Conservation (phyloP, 108 stramenopile genomes). For the Cyclotella kingstonii region DNA sequence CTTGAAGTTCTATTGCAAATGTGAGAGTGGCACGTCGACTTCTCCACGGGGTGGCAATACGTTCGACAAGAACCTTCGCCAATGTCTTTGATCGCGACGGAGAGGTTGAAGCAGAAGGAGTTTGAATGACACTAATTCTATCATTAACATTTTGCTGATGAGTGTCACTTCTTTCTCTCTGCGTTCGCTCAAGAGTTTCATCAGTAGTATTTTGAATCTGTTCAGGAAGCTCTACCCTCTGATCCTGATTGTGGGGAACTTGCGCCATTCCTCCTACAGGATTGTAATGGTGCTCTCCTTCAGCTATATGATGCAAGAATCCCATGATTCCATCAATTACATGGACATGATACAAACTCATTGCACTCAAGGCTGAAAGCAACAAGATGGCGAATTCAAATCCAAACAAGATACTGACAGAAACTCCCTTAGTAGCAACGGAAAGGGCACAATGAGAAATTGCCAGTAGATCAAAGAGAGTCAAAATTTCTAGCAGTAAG, state of each 20-base stretch:
- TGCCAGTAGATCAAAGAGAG: constrained; percentile 56
- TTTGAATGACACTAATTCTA: too few species aligned
- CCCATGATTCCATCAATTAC: constrained; percentile 81
- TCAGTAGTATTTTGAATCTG: neutral
- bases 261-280: constrained; percentile 35
- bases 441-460: constrained; percentile 59
- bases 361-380: constrained; percentile 67
- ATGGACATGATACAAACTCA: constrained; percentile 78
- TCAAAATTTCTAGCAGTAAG: constrained; percentile 53
- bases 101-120: neutral
- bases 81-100: constrained; percentile 8
- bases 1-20: constrained; percentile 91
- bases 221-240: neutral
- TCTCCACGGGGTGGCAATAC: constrained; percentile 66
- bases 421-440: constrained; percentile 67
- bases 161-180: neutral
- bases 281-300: constrained; percentile 43
- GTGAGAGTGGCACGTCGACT: constrained; percentile 76
- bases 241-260: neutral
- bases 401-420: constrained; percentile 89
- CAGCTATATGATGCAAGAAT: constrained; percentile 55
- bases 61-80: constrained; percentile 34
- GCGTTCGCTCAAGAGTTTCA: neutral
- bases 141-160: neutral
- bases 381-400: constrained; percentile 92